Conservation (phyloP, 2,329 filamentous ascomycete genomes). For the Curvularia lunata region DNA sequence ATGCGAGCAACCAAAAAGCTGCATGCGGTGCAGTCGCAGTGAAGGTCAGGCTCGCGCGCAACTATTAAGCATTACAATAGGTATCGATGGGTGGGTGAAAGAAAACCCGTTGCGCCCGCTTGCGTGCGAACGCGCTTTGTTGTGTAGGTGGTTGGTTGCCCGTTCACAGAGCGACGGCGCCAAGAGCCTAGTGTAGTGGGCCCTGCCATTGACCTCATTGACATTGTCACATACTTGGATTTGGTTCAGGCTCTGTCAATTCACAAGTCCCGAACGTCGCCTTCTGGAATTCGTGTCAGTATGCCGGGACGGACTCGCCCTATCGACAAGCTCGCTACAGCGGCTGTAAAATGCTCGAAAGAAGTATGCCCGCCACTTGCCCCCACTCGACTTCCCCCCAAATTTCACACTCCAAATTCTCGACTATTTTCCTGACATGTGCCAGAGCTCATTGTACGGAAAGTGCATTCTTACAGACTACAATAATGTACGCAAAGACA, state of each 20-base stretch:
- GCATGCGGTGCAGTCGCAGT: conserved; percentile 8
- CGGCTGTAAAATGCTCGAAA: conserved; percentile 68
- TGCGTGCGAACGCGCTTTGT: conserved; percentile 38
- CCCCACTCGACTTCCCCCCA: not conserved
- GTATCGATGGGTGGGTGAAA: conserved; percentile 22
- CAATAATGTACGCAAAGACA: conserved; percentile 87
- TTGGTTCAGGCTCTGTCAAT: not conserved
- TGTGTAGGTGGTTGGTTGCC: conserved; percentile 31
- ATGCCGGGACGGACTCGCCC: conserved; percentile 60
- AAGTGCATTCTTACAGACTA: conserved; percentile 92
- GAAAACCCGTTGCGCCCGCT: conserved; percentile 13
- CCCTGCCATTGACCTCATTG: conserved; percentile 22
- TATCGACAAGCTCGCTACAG: conserved; percentile 72
- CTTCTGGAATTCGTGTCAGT: conserved; percentile 1
- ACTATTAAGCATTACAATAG: conserved; percentile 36
- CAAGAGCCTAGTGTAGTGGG: conserved; percentile 24
- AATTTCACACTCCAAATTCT: not conserved
- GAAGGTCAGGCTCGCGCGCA: conserved; percentile 12
- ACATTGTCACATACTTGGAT: not conserved
- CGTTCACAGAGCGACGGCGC: conserved; percentile 22
- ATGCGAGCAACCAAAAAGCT: conserved; percentile 10
- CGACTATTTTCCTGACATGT: not conserved
- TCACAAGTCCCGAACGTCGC: not conserved
- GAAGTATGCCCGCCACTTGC: conserved; percentile 58
- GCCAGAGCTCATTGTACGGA: conserved; percentile 81